Evolutionary conservation across 2,329 filamentous ascomycete species (phyloP).

Genomic region (Trichoderma koningiopsis): DNA sequence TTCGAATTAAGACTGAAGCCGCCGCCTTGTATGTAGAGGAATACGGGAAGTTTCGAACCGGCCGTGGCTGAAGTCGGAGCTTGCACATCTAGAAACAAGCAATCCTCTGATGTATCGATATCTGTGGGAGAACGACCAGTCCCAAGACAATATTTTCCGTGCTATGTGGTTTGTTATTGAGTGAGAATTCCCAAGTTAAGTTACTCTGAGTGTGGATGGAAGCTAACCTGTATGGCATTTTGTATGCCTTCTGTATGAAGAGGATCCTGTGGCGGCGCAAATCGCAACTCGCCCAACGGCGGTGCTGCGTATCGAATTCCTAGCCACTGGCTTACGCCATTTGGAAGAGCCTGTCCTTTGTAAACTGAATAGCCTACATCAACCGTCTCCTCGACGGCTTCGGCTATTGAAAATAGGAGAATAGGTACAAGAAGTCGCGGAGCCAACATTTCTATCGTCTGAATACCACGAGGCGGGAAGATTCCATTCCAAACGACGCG

Average conservation of each 20-base stretch:
- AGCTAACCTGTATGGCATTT: slow-evolving; percentile 55
- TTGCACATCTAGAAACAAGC: slow-evolving; percentile 68
- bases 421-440: slow-evolving; percentile 3
- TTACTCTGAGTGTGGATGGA: neutral
- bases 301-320: slow-evolving; percentile 75
- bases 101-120: slow-evolving; percentile 59
- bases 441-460: neutral
- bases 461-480: neutral
- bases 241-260: slow-evolving; percentile 47
- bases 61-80: slow-evolving; percentile 57
- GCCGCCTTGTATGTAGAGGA: slow-evolving; percentile 60
- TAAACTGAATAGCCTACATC: slow-evolving; percentile 70
- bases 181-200: neutral
- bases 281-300: slow-evolving; percentile 66
- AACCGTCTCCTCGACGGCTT: slow-evolving; percentile 44
- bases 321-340: slow-evolving; percentile 70
- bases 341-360: slow-evolving; percentile 53
- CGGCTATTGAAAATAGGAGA: slow-evolving; percentile 22
- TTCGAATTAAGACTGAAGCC: slow-evolving; percentile 57
- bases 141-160: slow-evolving; percentile 34
- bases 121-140: slow-evolving; percentile 34
- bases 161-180: slow-evolving; percentile 14
- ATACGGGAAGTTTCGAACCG: slow-evolving; percentile 63
- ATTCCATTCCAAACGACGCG: neutral
- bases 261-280: slow-evolving; percentile 68